phyloP scores from a whole-genome alignment of 495 filamentous ascomycete genomes.

The Xylaria curta region DNA sequence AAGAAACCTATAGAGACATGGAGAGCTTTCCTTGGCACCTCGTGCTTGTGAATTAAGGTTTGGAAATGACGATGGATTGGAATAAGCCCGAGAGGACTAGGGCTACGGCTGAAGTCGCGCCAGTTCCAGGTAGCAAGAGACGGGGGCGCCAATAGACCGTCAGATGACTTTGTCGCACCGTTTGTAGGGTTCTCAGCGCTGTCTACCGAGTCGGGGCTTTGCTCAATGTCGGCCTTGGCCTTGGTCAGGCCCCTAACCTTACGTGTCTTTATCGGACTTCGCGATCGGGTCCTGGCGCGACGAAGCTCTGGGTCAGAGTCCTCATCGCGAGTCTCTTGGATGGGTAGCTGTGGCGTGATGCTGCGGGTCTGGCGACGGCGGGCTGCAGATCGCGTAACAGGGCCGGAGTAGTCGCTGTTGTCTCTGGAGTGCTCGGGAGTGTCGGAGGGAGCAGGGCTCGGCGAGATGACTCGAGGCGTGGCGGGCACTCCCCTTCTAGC shows the following conservation, averaged over 20 bases:
- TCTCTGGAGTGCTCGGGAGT: constrained; percentile 50
- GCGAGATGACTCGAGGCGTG: constrained; percentile 74
- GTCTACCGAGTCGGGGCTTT: background rate
- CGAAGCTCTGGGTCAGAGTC: constrained; percentile 51
- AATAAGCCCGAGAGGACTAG: constrained; percentile 91
- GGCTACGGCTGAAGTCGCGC: constrained; percentile 84
- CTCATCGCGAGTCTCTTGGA: constrained; percentile 47
- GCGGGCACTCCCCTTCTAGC: constrained; percentile 58
- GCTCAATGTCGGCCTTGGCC: constrained; percentile 31
- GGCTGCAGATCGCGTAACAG: constrained; percentile 68
- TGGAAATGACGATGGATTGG: constrained; percentile 84
- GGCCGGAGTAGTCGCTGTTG: constrained; percentile 63
- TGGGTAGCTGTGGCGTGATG: constrained; percentile 39
- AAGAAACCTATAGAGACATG: constrained; percentile 97
- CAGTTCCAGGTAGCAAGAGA: constrained; percentile 66
- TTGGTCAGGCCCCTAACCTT: constrained; percentile 56
- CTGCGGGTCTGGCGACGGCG: constrained; percentile 51
- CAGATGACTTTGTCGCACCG: constrained; percentile 48
- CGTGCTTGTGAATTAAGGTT: constrained; percentile 76
- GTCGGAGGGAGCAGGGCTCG: constrained; percentile 70
- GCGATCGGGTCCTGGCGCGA: constrained; percentile 55
- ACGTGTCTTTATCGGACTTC: constrained; percentile 58
- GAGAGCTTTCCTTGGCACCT: constrained; percentile 75
- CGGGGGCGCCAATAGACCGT: constrained; percentile 76
- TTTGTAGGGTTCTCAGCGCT: constrained; percentile 28